Base-by-base conservation (phyloP, 2,329 filamentous ascomycete genomes). In the Sporothrix globosa region DNA sequence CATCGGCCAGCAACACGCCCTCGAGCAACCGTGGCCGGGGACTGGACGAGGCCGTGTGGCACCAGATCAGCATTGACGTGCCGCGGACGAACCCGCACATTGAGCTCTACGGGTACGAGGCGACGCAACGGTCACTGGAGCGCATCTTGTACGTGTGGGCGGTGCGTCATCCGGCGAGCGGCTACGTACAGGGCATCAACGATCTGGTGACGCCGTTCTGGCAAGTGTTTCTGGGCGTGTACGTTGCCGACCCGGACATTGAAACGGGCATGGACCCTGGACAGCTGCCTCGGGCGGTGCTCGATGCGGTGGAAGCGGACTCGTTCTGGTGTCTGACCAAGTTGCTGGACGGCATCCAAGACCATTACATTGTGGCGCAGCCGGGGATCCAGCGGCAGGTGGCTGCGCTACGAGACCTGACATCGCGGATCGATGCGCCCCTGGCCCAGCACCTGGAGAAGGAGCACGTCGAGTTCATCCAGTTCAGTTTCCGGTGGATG, bases 401-500 rank as follows among this genome's bases (percentile, higher is more conserved):
- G 46, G 87, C 91, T 46, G 92, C 93, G 50, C 83, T 99, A 73
- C 89, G 93, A 72, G 95, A 99, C 79, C 86, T 99, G 48, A 97
- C 95, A 1, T 91, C 92, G 68, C 87, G 96, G 70, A 99, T 99
- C 74, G 95, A 98, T 78, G 87, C 88, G 39, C 86, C 86, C 3
- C 83, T 99, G 63, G 92, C 94, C 3, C 96, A 92, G 75, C 96
- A 99, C 78, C 84, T 99, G 53, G 93, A 97, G 78, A 87, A 87
- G 30, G 93, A 98, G 80, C 91, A 93, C 44, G 93, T 99, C 39
- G 96, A 99, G 78, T 99, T 99, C 77, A 99, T 99, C 77, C 96
- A 99, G 78, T 99, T 99, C 81, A 97, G 93, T 80, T 99, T 99
- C 79, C 87, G 96, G 70, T 99, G 96, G 96, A 99, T 99, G 96